Evolutionary conservation across 257 asterid species (phyloP).

Genomic region (Euphrasia confusa): DNA sequence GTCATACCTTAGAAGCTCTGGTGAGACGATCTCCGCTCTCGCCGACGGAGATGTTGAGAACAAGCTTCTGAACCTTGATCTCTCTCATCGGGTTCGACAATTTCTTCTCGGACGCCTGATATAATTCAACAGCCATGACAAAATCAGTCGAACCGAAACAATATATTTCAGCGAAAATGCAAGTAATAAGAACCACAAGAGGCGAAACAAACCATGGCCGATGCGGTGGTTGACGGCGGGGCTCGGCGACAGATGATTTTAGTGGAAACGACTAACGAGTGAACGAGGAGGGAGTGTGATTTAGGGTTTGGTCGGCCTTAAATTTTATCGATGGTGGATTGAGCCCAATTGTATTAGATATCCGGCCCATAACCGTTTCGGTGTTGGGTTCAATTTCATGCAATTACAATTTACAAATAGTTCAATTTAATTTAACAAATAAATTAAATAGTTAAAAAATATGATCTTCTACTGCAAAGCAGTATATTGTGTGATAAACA

Average conservation of each 20-base stretch:
- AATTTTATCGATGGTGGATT: no score
- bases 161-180: background rate
- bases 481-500: no score
- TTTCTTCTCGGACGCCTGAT: slow-evolving; percentile 39
- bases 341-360: no score
- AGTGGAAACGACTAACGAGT: no score
- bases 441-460: no score
- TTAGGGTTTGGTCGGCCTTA: no score
- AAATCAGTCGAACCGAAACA: slow-evolving; percentile 3
- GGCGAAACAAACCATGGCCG: slow-evolving; percentile 33
- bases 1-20: slow-evolving; percentile 30
- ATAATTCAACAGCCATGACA: background rate
- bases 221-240: slow-evolving; percentile 24
- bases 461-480: no score
- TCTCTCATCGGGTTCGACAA: slow-evolving; percentile 42
- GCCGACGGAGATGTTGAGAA: slow-evolving; percentile 42
- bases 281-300: no score
- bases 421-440: no score
- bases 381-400: no score
- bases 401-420: no score
- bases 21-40: slow-evolving; percentile 46
- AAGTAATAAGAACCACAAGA: background rate
- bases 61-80: slow-evolving; percentile 44
- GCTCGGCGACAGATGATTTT: slow-evolving; percentile 23
- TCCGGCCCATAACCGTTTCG: no score